These are phyloP conservation scores for Ceratobasidium sp. DNA, from an alignment of 1,284 basidiomycete genomes.

Conservation along the genomic window DNA sequence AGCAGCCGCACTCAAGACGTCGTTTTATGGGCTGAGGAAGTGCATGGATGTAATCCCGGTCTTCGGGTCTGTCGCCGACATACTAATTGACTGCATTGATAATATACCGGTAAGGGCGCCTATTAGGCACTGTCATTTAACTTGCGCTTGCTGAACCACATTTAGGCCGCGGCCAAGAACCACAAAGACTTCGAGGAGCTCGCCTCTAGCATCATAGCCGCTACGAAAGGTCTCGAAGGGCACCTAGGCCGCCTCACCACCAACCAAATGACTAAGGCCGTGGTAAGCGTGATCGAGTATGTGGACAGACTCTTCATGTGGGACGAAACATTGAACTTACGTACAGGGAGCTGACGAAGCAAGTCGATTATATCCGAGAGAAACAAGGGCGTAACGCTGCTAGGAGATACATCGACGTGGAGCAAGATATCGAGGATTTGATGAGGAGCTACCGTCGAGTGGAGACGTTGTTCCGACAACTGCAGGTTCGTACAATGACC, in stretches of 20 bases:
- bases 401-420: background rate
- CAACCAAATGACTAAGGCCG: background rate
- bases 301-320: background rate
- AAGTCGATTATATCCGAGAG: background rate
- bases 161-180: background rate
- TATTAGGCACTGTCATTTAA: background rate
- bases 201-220: background rate
- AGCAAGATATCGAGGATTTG: background rate
- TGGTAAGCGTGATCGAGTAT: background rate
- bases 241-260: background rate
- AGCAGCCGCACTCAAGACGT: no score
- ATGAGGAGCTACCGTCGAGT: background rate
- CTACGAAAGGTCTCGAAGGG: background rate
- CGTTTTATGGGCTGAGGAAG: no score
- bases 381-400: background rate
- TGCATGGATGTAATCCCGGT: no score
- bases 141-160: no score
- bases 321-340: background rate
- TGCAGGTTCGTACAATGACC: background rate
- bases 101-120: background rate
- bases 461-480: background rate
- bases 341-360: background rate
- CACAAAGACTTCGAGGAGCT: background rate
- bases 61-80: background rate
- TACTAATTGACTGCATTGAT: background rate